Percentiles rank a stretch among this genome's conserved stretches.
Conservation (phyloP, 2,329 filamentous ascomycete genomes). For the Microsporum audouinii region DNA sequence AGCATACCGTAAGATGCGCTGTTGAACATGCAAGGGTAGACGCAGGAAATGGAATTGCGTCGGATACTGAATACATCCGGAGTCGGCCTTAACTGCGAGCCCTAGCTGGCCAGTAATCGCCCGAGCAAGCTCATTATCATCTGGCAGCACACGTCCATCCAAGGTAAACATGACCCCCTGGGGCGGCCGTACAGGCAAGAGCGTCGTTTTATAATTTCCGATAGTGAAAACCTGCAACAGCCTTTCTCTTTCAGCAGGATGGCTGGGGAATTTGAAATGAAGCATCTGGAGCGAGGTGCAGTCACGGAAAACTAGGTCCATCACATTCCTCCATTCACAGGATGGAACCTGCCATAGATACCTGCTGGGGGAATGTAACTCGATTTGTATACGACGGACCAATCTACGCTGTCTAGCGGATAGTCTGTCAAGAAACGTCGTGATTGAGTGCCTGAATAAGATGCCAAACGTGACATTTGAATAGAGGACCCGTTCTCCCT, state of each 20-base stretch:
- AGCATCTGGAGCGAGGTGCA: neutral
- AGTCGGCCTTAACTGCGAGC: neutral
- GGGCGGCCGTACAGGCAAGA: neutral
- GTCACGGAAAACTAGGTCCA: neutral
- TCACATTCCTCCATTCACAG: slow-evolving; percentile 5
- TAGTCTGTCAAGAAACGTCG: slow-evolving; percentile 1
- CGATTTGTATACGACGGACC: slow-evolving; percentile 1
- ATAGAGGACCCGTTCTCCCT: slow-evolving; percentile 1
- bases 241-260: neutral
- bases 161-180: neutral
- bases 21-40: neutral
- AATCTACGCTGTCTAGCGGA: neutral
- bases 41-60: neutral
- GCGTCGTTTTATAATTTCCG: neutral
- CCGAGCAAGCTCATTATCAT: neutral
- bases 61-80: neutral
- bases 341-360: neutral
- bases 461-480: neutral
- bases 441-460: neutral
- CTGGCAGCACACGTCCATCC: neutral
- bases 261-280: neutral
- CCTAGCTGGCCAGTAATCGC: neutral
- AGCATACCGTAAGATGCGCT: neutral
- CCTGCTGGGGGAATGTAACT: neutral
- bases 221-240: neutral